Conservation (phyloP, 2,329 filamentous ascomycete genomes). For the Sporothrix dimorphospora region DNA sequence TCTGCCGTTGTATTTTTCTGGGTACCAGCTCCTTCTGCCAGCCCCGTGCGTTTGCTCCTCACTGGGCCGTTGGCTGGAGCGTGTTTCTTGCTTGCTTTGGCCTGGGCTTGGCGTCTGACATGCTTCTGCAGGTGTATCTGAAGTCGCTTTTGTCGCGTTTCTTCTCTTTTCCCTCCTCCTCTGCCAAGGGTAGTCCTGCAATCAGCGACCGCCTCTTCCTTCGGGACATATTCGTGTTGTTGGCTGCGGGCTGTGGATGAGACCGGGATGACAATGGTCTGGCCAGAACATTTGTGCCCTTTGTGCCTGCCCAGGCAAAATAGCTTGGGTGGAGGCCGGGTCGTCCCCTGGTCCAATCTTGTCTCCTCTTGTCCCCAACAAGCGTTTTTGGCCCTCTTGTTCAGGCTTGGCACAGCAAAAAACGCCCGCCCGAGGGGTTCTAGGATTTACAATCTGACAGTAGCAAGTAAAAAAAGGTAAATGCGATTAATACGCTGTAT, state of each 20-base stretch:
- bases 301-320: constrained; percentile 5
- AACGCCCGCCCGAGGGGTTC: neutral
- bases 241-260: constrained; percentile 21
- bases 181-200: constrained; percentile 19
- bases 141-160: neutral
- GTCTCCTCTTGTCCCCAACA: neutral
- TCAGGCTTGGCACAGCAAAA: neutral
- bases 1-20: neutral
- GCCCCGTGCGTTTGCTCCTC: constrained; percentile 7
- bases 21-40: constrained; percentile 7
- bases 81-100: constrained; percentile 11
- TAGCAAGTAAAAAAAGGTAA: neutral
- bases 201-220: constrained; percentile 18
- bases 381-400: neutral
- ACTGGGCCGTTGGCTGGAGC: neutral
- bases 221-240: neutral
- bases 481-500: constrained; percentile 13
- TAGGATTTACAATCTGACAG: neutral
- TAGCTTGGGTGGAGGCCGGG: neutral
- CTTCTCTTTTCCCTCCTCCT: neutral
- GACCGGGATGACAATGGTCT: neutral
- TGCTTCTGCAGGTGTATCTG: neutral
- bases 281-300: neutral
- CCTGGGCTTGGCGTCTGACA: constrained; percentile 21
- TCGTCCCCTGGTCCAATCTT: neutral